Evolutionary conservation across 2,329 filamentous ascomycete species (phyloP).

Genomic region (Ceratocystis destructans): DNA sequence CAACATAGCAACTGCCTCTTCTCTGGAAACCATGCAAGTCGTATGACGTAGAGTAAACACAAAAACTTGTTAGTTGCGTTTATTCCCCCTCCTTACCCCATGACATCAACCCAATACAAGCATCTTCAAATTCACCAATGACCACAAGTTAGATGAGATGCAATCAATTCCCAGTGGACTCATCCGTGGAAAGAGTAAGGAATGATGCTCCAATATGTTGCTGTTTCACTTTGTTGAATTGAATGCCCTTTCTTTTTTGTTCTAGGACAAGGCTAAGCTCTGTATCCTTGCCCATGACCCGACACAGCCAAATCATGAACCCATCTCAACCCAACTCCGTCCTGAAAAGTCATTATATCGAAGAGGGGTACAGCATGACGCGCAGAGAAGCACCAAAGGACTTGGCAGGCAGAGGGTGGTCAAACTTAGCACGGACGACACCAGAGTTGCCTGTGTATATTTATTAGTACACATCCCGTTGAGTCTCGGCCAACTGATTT

Average conservation of each 20-base stretch:
- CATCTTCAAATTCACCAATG: no score
- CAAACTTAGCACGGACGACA: slow-evolving; percentile 95
- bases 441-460: slow-evolving; percentile 69
- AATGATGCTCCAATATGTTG: slow-evolving; percentile 13
- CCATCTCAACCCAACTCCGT: slow-evolving; percentile 50
- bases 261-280: slow-evolving; percentile 39
- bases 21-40: no score
- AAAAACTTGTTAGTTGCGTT: no score
- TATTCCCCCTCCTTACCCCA: no score
- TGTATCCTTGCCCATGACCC: slow-evolving; percentile 43
- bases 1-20: no score
- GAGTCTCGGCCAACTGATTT: background rate
- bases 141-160: background rate
- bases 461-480: slow-evolving; percentile 9
- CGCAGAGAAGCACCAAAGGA: slow-evolving; percentile 92
- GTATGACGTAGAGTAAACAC: no score
- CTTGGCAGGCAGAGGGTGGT: slow-evolving; percentile 87
- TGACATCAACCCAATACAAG: no score
- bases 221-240: slow-evolving; percentile 20
- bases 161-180: background rate
- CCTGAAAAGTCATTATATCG: slow-evolving; percentile 59
- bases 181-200: background rate
- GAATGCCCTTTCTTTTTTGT: slow-evolving; percentile 30
- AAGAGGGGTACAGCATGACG: slow-evolving; percentile 96
- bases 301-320: slow-evolving; percentile 48